Evolutionary conservation across 768 basidiomycete species (phyloP).

Genomic region (Boletus coccyginus): DNA sequence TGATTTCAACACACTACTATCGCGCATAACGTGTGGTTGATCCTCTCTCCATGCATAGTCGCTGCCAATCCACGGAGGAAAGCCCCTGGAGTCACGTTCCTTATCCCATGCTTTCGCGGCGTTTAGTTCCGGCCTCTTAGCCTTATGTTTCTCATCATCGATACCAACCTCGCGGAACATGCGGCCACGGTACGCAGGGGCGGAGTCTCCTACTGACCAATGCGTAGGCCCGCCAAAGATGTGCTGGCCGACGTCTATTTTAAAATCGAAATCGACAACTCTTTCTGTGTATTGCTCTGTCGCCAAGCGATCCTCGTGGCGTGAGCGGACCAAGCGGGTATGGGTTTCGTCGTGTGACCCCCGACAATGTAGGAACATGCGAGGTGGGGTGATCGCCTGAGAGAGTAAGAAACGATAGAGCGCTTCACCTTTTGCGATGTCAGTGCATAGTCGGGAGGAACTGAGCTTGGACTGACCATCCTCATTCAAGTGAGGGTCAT

Average conservation of each 20-base stretch:
- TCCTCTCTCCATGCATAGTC: slow-evolving; percentile 33
- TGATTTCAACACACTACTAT: slow-evolving; percentile 39
- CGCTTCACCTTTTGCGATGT: slow-evolving; percentile 50
- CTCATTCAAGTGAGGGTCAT: slow-evolving; percentile 65
- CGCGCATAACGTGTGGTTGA: slow-evolving; percentile 25
- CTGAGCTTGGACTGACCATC: slow-evolving; percentile 43
- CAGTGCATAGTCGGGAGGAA: background rate
- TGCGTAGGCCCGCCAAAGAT: slow-evolving; percentile 42
- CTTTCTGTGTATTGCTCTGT: slow-evolving; percentile 57
- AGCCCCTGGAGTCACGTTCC: slow-evolving; percentile 46
- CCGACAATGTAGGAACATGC: slow-evolving; percentile 43
- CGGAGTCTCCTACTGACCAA: slow-evolving; percentile 61
- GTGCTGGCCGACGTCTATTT: slow-evolving; percentile 49
- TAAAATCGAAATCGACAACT: slow-evolving; percentile 69
- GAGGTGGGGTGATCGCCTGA: slow-evolving; percentile 47
- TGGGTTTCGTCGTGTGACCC: slow-evolving; percentile 59
- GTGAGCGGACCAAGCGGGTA: slow-evolving; percentile 42
- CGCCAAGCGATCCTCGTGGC: slow-evolving; percentile 34
- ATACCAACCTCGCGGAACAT: slow-evolving; percentile 58
- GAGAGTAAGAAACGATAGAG: slow-evolving; percentile 72
- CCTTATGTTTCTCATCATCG: slow-evolving; percentile 36
- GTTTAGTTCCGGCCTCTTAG: slow-evolving; percentile 42
- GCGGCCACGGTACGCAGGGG: slow-evolving; percentile 62
- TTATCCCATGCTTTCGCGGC: slow-evolving; percentile 42
- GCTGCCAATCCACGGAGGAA: slow-evolving; percentile 48